Evolutionary conservation across 768 basidiomycete species (phyloP).

Genomic region (Nevesoporus exiguus): DNA sequence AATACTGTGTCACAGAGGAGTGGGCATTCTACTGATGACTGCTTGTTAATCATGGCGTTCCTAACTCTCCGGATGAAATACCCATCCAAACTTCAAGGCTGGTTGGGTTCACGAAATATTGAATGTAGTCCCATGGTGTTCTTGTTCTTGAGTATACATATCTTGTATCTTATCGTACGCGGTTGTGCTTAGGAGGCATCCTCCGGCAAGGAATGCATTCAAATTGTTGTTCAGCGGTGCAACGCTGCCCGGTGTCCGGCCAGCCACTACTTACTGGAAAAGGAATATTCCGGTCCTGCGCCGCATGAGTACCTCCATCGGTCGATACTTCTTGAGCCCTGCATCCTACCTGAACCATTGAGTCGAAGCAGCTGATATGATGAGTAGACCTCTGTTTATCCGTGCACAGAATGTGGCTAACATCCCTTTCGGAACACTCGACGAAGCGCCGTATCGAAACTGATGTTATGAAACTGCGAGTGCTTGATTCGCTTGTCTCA

Average conservation of each 20-base stretch:
- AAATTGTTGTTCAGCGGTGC: neutral
- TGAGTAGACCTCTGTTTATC: slow-evolving; percentile 43
- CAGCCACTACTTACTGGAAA: slow-evolving; percentile 15
- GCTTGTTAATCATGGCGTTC: neutral
- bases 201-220: slow-evolving; percentile 18
- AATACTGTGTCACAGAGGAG: slow-evolving; percentile 71
- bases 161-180: slow-evolving; percentile 19
- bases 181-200: slow-evolving; percentile 2
- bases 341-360: slow-evolving; percentile 13
- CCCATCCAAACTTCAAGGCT: no score
- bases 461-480: slow-evolving; percentile 98
- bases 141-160: slow-evolving; percentile 17
- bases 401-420: slow-evolving; percentile 24
- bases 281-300: slow-evolving; percentile 16
- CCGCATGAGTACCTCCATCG: slow-evolving; percentile 5
- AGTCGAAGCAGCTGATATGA: slow-evolving; percentile 44
- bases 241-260: slow-evolving; percentile 1
- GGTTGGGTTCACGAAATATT: slow-evolving; percentile 9
- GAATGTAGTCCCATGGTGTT: slow-evolving; percentile 5
- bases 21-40: slow-evolving; percentile 46
- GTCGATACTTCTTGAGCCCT: slow-evolving; percentile 12
- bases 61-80: neutral
- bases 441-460: slow-evolving; percentile 96
- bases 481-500: neutral
- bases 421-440: slow-evolving; percentile 46